Evolutionary conservation across 495 filamentous ascomycete species (phyloP), one percentile per base, ranked within the genome.

Genomic region (Xylaria acuta): DNA sequence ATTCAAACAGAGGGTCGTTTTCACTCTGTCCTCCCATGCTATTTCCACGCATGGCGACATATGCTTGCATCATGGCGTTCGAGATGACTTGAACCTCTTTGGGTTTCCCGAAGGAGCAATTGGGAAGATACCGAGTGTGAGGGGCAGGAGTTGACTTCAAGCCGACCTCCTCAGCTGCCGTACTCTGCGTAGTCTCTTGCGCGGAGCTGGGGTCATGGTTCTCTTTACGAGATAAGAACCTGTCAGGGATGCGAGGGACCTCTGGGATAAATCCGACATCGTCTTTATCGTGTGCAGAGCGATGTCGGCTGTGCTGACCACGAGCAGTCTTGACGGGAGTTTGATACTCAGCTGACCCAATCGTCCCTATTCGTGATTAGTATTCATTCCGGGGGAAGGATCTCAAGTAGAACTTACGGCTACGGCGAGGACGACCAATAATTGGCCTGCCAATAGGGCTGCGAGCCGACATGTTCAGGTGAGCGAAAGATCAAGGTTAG

Each of bases 31-130:
- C 71, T 14, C 56, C 69, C 53, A 72, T 56, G 20, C 11, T n/a
- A 22, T 69, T 75, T 20, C 77, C 77, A 40, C 77, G 77, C 77
- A 78, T 78, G 14, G 69, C 54, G 9, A 74, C 20, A 22, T 77
- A 78, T 16, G 75, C 70, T 38, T 72, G 60, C 72, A 76, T 74
- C 69, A 77, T 75, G 14, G 69, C 38, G 36, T 74, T 73, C 11
- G 69, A 71, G 30, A 77, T 36, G 18, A 64, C 51, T n/a, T 71
- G 74, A 20, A 56, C 34, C 6, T 71, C 30, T 5, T 65, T 51
- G 18, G 63, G 43, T 22, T 71, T 60, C 20, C 63, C 38, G 18
- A 59, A 45, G 12, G 72, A 67, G 34, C 75, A 73, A 32, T 65
- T 69, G 45, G 73, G 71, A 25, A 77, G 65, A 41, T 69, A 70